Evolutionary conservation across 2,329 filamentous ascomycete genomes (phyloP).

Genomic region (Phoma sp.): DNA sequence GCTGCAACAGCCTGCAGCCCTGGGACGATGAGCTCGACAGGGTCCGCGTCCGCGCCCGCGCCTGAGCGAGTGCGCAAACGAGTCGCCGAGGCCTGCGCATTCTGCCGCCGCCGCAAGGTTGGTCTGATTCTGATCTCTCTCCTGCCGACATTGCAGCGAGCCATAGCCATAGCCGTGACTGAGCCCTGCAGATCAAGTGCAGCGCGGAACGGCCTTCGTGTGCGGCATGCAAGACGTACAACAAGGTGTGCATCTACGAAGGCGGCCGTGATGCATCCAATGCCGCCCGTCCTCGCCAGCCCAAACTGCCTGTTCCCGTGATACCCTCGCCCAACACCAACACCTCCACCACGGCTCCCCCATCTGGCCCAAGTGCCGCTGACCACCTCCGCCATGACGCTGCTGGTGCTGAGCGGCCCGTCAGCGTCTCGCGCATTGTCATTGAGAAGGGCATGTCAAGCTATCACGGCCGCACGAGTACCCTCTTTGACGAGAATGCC

Average conservation of each 20-base stretch:
- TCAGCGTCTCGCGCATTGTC: conserved; percentile 46
- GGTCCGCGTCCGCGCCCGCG: not conserved
- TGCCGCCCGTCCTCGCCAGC: conserved; percentile 2
- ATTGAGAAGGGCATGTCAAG: conserved; percentile 50
- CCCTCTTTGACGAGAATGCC: conserved; percentile 53
- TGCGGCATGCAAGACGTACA: conserved; percentile 55
- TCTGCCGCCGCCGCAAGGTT: conserved; percentile 49
- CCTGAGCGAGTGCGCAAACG: conserved; percentile 24
- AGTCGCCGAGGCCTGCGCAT: conserved; percentile 43
- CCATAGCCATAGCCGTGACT: not conserved
- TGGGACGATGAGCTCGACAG: conserved; percentile 1
- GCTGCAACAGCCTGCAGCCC: not conserved
- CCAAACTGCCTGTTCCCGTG: not conserved
- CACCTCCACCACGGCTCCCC: not conserved
- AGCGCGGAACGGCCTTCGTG: conserved; percentile 55
- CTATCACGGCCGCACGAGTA: conserved; percentile 59
- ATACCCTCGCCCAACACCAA: not conserved
- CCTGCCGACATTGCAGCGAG: not conserved
- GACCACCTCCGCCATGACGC: not conserved
- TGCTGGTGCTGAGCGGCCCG: not conserved
- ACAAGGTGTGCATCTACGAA: conserved; percentile 53
- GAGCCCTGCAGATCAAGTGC: conserved; percentile 53
- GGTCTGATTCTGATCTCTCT: not conserved
- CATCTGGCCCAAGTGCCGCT: not conserved
- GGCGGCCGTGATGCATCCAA: conserved; percentile 24